These are phyloP conservation scores for Cyberlindnera veronae DNA, from an alignment of 805 yeast genomes.

Conservation along the genomic window DNA sequence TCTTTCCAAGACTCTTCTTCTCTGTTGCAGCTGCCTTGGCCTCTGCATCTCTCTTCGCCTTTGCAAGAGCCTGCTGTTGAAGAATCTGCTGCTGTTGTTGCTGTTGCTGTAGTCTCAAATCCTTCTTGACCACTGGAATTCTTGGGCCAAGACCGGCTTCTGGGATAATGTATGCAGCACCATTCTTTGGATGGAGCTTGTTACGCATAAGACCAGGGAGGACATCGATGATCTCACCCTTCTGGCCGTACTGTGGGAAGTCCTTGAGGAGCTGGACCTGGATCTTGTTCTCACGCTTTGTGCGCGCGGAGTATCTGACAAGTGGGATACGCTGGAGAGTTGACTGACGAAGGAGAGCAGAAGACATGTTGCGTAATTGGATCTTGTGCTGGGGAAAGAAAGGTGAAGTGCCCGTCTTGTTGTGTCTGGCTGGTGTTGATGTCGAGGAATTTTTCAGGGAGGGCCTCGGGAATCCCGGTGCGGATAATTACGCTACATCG, in stretches of 20 bases:
- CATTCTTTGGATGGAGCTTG: conserved; percentile 62
- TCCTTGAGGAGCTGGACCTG: conserved; percentile 74
- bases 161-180: conserved; percentile 64
- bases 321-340: conserved; percentile 24
- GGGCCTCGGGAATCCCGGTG: not conserved
- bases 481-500: not conserved
- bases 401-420: not conserved
- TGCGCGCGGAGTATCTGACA: conserved; percentile 43
- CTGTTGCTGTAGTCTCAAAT: conserved; percentile 12
- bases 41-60: conserved; percentile 4
- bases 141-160: conserved; percentile 23
- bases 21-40: conserved; percentile 1
- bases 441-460: not conserved
- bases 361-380: conserved; percentile 1
- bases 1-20: conserved; percentile 2
- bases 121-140: conserved; percentile 27
- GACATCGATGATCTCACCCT: conserved; percentile 73
- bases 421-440: not conserved
- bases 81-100: conserved; percentile 5
- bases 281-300: conserved; percentile 52
- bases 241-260: conserved; percentile 56
- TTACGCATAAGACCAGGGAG: conserved; percentile 83
- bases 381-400: not conserved
- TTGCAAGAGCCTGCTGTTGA: conserved; percentile 5
- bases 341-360: conserved; percentile 10